Base-by-base conservation (phyloP, 371 early-diverging fungal genomes). In the Apophysomyces sp. region DNA sequence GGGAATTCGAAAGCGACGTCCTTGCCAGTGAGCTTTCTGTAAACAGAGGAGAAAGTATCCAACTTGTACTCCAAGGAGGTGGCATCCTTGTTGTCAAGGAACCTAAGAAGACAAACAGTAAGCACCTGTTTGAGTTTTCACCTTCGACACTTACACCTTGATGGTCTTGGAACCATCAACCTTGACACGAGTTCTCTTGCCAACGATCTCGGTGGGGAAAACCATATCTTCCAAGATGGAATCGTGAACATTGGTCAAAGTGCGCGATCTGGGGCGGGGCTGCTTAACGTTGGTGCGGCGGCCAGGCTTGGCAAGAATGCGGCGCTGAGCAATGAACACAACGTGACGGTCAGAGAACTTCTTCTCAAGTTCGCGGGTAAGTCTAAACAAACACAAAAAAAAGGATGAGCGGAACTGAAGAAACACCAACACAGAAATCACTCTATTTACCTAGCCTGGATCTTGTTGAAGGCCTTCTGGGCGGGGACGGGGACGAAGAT, bases 301-400 rank as follows among this genome's bases (percentile, higher is more conserved):
- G 71, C 88, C 85, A 62, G 96, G 97, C 87, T 92, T 93, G 74
- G 89, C 83, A 77, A 97, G 81, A 82, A 98, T 95, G 75, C 96
- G 94, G 73, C 98, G 94, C 56, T 72, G 72, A 66, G 97, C 98
- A 78, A 97, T 84, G 65, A 98, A 87, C 71, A 98, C 87, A 63
- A 98, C 92, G 82, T 98, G 97, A 69, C 96, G 92, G 84, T 98
- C 98, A 69, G 95, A 93, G 92, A 98, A 96, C 93, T 98, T 98
- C 96, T 98, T 98, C 88, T 98, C 98, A 66, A 98, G 88, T 86
- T 98, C 98, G 76, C 98, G 95, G 69, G 96, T 94, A 58, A 98
- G 89, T 63, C 82, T 76, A 16, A 53, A 7, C 34, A 21, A n/a
- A 30, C 18, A 13, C 16, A 13, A 24, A 13, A 37, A 37, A 37